A percentile compares a stretch with the other conserved stretches of the same genome.
Conservation (phyloP, 139 green algal genomes). For the Closterium sp. region DNA sequence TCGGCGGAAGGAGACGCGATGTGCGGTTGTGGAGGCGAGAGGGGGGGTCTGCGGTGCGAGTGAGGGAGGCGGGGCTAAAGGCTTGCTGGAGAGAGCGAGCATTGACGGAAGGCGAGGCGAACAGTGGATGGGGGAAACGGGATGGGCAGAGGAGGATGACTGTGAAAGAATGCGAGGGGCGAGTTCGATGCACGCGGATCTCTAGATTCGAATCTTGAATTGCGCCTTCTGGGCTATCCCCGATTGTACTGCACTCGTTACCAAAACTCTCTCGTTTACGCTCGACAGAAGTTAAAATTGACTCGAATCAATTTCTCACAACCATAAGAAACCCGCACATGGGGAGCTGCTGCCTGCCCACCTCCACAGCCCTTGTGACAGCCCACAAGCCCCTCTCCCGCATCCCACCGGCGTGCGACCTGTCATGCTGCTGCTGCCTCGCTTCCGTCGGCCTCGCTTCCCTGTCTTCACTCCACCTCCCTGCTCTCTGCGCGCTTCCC, state of each 20-base stretch:
- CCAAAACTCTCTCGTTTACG: not conserved
- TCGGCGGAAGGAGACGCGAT: not conserved
- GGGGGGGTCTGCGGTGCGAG: not conserved
- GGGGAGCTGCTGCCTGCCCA: too few species aligned
- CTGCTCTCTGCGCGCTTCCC: not conserved
- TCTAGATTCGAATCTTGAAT: not conserved
- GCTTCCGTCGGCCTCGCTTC: not conserved
- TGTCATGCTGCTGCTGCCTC: not conserved
- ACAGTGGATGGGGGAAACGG: too few species aligned
- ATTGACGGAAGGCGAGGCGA: too few species aligned
- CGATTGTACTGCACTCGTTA: not conserved
- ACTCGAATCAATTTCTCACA: too few species aligned
- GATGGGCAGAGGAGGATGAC: too few species aligned
- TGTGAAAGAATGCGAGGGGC: too few species aligned
- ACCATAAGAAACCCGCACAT: too few species aligned
- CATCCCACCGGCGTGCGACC: too few species aligned
- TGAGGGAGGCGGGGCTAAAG: not conserved
- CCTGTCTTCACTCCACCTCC: not conserved
- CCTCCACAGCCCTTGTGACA: too few species aligned
- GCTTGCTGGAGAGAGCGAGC: not conserved
- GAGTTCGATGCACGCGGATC: not conserved
- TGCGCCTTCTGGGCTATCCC: not conserved
- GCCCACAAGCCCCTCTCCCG: too few species aligned
- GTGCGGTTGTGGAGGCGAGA: not conserved
- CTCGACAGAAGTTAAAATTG: too few species aligned